A percentile compares a stretch with the other conserved stretches of the same genome.
Conservation (phyloP, 2,329 filamentous ascomycete species). For the Ascochyta viciae-villosae region DNA sequence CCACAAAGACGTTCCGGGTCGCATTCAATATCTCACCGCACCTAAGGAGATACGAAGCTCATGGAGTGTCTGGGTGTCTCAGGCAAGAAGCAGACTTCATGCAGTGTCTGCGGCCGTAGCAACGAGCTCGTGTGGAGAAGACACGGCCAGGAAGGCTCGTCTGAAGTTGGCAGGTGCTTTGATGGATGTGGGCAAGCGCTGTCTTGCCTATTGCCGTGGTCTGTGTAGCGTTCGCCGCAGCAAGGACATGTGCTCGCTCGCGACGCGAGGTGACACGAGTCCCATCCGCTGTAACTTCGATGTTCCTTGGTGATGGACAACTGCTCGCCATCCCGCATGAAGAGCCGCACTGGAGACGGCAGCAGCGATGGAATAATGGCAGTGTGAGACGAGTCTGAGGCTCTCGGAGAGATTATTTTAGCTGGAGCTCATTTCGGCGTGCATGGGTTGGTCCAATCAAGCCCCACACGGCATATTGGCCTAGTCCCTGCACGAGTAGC, state of each 20-base stretch:
- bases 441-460: slow-evolving; percentile 36
- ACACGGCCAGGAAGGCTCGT: neutral
- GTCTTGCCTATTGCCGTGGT: slow-evolving; percentile 11
- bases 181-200: slow-evolving; percentile 15
- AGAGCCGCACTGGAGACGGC: slow-evolving; percentile 16
- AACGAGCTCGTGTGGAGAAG: neutral
- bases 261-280: slow-evolving; percentile 15
- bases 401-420: slow-evolving; percentile 37
- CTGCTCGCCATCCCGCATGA: slow-evolving; percentile 9
- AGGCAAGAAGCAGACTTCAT: slow-evolving; percentile 6
- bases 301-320: slow-evolving; percentile 1
- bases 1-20: neutral
- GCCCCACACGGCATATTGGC: slow-evolving; percentile 9
- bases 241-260: slow-evolving; percentile 20
- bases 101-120: slow-evolving; percentile 4
- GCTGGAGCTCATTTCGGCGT: slow-evolving; percentile 38
- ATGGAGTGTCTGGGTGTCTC: slow-evolving; percentile 4
- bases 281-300: slow-evolving; percentile 1
- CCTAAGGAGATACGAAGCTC: neutral
- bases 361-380: slow-evolving; percentile 7
- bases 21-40: neutral
- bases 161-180: slow-evolving; percentile 13
- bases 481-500: slow-evolving; percentile 26
- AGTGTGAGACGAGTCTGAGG: slow-evolving; percentile 24
- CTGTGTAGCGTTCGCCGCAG: slow-evolving; percentile 19